Evolutionary conservation across 768 basidiomycete genomes (phyloP).

Genomic region (Lepiota brunneoincarnata): DNA sequence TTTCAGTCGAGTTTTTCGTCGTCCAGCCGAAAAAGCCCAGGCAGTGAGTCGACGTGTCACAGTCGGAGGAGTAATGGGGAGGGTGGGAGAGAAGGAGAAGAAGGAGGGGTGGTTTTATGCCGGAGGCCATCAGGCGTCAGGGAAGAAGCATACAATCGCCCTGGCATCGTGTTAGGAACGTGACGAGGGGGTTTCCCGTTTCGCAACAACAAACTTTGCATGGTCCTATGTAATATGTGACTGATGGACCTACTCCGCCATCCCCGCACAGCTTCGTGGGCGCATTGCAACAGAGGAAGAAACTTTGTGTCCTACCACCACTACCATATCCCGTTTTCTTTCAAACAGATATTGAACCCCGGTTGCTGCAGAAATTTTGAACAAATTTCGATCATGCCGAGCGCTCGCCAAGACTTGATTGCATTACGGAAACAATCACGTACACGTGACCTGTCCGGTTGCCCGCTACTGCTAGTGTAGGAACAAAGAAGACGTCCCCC

Average conservation of each 20-base stretch:
- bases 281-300: background rate
- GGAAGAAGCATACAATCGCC: background rate
- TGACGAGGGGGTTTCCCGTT: constrained; percentile 1
- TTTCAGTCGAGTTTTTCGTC: too few relatives aligned
- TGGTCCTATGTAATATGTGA: background rate
- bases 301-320: background rate
- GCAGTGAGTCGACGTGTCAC: background rate
- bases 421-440: background rate
- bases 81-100: background rate
- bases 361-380: background rate
- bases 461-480: too few relatives aligned
- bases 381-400: background rate
- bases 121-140: constrained; percentile 1
- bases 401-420: constrained; percentile 1
- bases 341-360: background rate
- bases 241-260: background rate
- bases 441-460: too few relatives aligned
- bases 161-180: constrained; percentile 8
- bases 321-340: too few relatives aligned
- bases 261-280: background rate
- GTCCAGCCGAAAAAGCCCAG: too few relatives aligned
- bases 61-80: background rate
- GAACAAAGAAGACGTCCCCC: too few relatives aligned
- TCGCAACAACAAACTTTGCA: background rate
- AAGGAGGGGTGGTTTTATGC: background rate